These are phyloP conservation scores for Hymenoscyphus infarciens DNA, from an alignment of 2,329 filamentous ascomycete species.

Conservation along the genomic window DNA sequence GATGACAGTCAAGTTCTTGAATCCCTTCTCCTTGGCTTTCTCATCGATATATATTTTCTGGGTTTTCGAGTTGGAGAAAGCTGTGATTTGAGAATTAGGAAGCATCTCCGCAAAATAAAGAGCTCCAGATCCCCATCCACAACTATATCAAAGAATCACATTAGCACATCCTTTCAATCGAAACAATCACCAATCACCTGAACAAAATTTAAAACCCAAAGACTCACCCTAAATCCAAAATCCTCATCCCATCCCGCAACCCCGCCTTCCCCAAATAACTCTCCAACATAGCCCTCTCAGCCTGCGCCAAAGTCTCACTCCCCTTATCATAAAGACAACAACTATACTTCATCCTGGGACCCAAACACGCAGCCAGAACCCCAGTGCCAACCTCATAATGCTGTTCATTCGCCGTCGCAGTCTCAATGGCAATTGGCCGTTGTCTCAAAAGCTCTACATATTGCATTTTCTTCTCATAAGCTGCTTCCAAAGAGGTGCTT, in stretches of 20 bases:
- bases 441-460: slow-evolving; percentile 56
- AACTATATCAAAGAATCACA: slow-evolving; percentile 41
- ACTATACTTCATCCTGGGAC: slow-evolving; percentile 71
- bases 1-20: slow-evolving; percentile 60
- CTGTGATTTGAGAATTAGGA: slow-evolving; percentile 58
- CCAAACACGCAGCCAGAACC: slow-evolving; percentile 57
- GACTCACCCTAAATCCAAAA: slow-evolving; percentile 32
- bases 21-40: slow-evolving; percentile 51
- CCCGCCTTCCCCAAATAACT: slow-evolving; percentile 57
- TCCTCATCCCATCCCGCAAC: slow-evolving; percentile 35
- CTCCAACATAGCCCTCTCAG: slow-evolving; percentile 63
- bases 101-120: slow-evolving; percentile 64
- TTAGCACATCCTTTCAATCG: slow-evolving; percentile 2
- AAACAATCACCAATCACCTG: background rate
- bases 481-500: slow-evolving; percentile 48
- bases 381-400: slow-evolving; percentile 71
- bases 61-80: slow-evolving; percentile 66
- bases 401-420: slow-evolving; percentile 42
- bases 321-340: slow-evolving; percentile 62
- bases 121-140: slow-evolving; percentile 65
- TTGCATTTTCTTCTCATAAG: slow-evolving; percentile 57
- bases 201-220: background rate
- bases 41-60: slow-evolving; percentile 65
- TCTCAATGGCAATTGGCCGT: slow-evolving; percentile 11
- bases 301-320: slow-evolving; percentile 59